These are phyloP conservation scores for Zymoseptoria tritici DNA, from an alignment of 2,329 filamentous ascomycete genomes.

Conservation along the genomic window DNA sequence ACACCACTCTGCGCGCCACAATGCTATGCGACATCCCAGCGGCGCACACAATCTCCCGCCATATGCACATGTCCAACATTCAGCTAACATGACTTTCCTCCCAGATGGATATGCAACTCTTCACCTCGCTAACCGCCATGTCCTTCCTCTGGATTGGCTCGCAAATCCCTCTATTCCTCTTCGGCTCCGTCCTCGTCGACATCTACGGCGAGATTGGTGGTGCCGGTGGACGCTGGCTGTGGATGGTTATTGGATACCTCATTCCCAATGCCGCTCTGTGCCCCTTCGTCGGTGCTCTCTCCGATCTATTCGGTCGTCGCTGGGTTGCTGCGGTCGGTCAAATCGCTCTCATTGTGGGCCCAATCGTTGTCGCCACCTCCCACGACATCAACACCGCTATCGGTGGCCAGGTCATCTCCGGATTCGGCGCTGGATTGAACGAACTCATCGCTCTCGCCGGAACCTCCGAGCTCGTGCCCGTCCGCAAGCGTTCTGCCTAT, in stretches of 20 bases:
- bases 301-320: conserved; percentile 56
- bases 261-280: conserved; percentile 51
- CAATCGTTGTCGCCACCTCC: conserved; percentile 53
- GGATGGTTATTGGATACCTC: conserved; percentile 49
- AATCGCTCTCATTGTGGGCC: conserved; percentile 49
- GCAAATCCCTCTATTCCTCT: conserved; percentile 50
- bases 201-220: conserved; percentile 57
- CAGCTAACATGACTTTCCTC: neutral
- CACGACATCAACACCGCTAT: conserved; percentile 56
- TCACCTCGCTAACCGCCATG: conserved; percentile 50
- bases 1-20: neutral
- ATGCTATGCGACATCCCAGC: no score
- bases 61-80: neutral
- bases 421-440: conserved; percentile 59
- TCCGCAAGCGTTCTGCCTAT: conserved; percentile 56
- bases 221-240: conserved; percentile 34
- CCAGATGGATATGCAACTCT: conserved; percentile 41
- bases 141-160: conserved; percentile 54
- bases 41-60: neutral
- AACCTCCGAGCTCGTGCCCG: conserved; percentile 61
- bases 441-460: conserved; percentile 62
- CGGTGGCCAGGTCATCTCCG: conserved; percentile 54
- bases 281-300: conserved; percentile 59
- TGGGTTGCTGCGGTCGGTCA: conserved; percentile 52
- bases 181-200: conserved; percentile 36